Evolutionary conservation across 2,329 filamentous ascomycete species (phyloP).

Genomic region (Karstenula rhodostoma): DNA sequence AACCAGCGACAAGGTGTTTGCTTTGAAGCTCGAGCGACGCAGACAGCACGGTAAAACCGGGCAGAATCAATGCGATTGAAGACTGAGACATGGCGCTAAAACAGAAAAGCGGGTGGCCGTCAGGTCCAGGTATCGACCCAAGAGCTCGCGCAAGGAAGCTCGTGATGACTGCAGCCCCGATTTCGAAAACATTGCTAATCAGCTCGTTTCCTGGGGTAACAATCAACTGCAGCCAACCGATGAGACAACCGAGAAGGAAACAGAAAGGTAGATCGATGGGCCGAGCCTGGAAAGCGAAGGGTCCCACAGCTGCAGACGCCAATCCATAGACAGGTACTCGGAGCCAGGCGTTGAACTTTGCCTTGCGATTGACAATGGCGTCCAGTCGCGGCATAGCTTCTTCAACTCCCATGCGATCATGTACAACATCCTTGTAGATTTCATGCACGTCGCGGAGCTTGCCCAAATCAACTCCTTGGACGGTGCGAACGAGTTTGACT

Average conservation of each 20-base stretch:
- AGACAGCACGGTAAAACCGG: conserved; percentile 61
- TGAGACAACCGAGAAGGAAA: conserved; percentile 76
- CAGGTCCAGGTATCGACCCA: conserved; percentile 52
- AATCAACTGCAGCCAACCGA: conserved; percentile 78
- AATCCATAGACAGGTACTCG: conserved; percentile 75
- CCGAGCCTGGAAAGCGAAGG: conserved; percentile 80
- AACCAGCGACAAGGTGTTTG: conserved; percentile 58
- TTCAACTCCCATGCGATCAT: conserved; percentile 76
- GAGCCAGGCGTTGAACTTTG: conserved; percentile 60
- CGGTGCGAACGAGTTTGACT: conserved; percentile 75
- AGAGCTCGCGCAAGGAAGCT: conserved; percentile 60
- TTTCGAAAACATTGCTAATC: conserved; percentile 64
- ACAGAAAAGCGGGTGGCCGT: conserved; percentile 56
- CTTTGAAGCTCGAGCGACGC: conserved; percentile 59
- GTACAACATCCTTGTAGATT: conserved; percentile 83
- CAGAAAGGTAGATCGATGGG: conserved; percentile 80
- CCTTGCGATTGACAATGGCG: conserved; percentile 65
- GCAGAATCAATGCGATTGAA: conserved; percentile 59
- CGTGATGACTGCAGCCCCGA: conserved; percentile 58
- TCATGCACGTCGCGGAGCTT: conserved; percentile 77
- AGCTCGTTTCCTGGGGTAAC: conserved; percentile 77
- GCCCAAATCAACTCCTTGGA: conserved; percentile 76
- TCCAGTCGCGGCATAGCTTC: conserved; percentile 72
- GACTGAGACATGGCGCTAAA: conserved; percentile 61
- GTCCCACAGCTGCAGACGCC: conserved; percentile 77